Base-by-base conservation (phyloP, 306 rosid genomes). In the Quillaja saponaria region DNA sequence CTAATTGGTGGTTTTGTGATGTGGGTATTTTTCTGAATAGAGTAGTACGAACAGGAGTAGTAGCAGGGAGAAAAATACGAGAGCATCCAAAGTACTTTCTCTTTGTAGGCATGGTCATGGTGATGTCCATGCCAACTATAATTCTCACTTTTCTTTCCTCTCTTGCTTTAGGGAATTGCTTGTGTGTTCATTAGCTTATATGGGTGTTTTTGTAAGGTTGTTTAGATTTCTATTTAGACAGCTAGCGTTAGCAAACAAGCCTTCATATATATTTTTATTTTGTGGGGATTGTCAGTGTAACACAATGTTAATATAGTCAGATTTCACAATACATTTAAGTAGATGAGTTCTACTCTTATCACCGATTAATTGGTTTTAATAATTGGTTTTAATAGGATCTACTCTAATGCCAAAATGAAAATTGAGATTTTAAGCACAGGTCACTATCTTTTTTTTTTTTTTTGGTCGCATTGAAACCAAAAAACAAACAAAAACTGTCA, bases 91-190 rank as follows among this genome's bases (percentile, higher is more conserved):
- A 46, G 48, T 55, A 35, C 49, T 75, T 76, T 72, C 68, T 69
- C 66, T 68, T 60, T 72, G 81, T 72, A 76, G 71, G 90, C 79
- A 76, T 79, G 80, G 64, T 19, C 71, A 44, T 62, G 71, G 82
- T 79, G 84, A 80, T 56, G 64, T 80, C 70, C 44, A 21, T 63
- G 67, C 56, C 71, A 34, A 14, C 61, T 56, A 45, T 55, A 59
- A 39, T 58, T 58, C 55, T 59, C 10, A 16, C 69, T 20, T 69
- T 55, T 47, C 59, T 35, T 55, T 35, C 19, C 18, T 8, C 56
- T 38, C 53, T 44, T 49, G 13, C 41, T 18, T 58, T 56, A 45
- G 68, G 72, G 20, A 60, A 58, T 35, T 71, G 66, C 67, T 53
- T 28, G 61, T 71, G 59, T 54, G 49, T 67, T 64, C 44, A 48